Evolutionary conservation across 2,329 filamentous ascomycete species (phyloP).

Genomic region (Cercospora beticola): DNA sequence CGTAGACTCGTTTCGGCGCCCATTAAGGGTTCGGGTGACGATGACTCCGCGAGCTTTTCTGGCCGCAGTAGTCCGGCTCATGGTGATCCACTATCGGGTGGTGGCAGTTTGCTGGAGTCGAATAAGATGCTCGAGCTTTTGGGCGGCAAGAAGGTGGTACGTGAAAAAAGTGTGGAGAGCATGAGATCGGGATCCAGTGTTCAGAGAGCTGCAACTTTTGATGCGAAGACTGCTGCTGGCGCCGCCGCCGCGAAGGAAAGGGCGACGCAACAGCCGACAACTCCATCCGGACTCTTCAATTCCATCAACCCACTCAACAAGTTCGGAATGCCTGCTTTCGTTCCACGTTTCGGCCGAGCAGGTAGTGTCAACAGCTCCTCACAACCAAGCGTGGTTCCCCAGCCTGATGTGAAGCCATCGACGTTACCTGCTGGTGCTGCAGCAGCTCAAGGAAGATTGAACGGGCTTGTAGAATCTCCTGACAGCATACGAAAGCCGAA

Average conservation of each 20-base stretch:
- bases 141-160: conserved; percentile 60
- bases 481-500: conserved; percentile 16
- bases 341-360: conserved; percentile 37
- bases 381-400: conserved; percentile 23
- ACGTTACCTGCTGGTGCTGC: conserved; percentile 11
- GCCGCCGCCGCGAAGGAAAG: conserved; percentile 26
- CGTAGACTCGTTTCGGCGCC: conserved; percentile 78
- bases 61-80: conserved; percentile 36
- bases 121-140: conserved; percentile 71
- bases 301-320: conserved; percentile 40
- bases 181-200: conserved; percentile 61
- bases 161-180: conserved; percentile 79
- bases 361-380: conserved; percentile 22
- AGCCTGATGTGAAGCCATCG: conserved; percentile 10
- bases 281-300: conserved; percentile 31
- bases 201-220: conserved; percentile 36
- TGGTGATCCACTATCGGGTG: conserved; percentile 33
- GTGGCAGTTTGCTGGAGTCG: conserved; percentile 47
- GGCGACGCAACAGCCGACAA: conserved; percentile 16
- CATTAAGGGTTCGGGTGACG: conserved; percentile 36
- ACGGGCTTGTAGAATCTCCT: conserved; percentile 31
- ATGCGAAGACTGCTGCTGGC: conserved; percentile 27
- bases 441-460: conserved; percentile 32
- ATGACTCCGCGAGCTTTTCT: conserved; percentile 39
- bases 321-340: conserved; percentile 37